phyloP scores from a whole-genome alignment of 192 early-diverging fungal genomes.

The Coemansia umbellata region DNA sequence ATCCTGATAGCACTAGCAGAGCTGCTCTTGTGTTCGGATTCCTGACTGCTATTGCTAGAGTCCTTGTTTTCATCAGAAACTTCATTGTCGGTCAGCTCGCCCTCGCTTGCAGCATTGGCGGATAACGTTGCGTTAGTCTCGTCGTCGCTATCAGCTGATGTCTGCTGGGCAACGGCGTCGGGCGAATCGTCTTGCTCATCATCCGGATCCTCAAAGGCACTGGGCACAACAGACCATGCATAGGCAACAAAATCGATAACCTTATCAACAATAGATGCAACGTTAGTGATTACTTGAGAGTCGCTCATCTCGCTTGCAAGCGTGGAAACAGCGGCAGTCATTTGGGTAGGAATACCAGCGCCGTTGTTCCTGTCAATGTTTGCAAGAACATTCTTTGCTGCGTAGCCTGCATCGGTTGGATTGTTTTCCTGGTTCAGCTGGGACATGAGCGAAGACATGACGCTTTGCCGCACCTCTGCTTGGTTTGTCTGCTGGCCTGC shows the following conservation, averaged over 20 bases:
- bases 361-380: background rate
- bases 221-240: background rate
- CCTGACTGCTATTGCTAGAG: too few species aligned
- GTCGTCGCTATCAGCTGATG: background rate
- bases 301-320: background rate
- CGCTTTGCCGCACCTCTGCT: background rate
- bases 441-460: background rate
- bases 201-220: background rate
- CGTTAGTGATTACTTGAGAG: background rate
- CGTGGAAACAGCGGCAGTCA: background rate
- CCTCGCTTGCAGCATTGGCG: too few species aligned
- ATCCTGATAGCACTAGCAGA: too few species aligned
- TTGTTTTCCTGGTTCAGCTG: background rate
- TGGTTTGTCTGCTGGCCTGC: background rate
- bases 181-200: background rate
- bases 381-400: background rate
- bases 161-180: too few species aligned
- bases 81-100: too few species aligned
- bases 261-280: background rate
- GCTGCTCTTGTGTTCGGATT: too few species aligned
- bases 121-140: too few species aligned
- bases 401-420: background rate
- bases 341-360: background rate
- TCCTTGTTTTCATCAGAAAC: too few species aligned
- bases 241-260: background rate